These are phyloP conservation scores for Naganishia onofrii DNA, from an alignment of 768 basidiomycete species.

Conservation along the genomic window DNA sequence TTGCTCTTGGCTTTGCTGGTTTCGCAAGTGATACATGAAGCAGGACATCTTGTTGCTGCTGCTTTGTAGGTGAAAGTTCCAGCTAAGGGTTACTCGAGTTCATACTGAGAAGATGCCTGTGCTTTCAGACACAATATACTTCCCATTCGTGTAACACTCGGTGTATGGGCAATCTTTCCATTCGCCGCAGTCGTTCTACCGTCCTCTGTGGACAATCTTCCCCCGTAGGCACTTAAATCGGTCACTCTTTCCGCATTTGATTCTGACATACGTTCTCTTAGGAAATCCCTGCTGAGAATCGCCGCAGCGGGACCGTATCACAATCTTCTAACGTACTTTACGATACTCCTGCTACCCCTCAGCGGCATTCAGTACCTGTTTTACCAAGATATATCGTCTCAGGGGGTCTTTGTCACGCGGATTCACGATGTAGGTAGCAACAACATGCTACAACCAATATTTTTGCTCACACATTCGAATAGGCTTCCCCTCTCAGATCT, in stretches of 20 bases:
- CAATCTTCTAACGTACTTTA: constrained; percentile 26
- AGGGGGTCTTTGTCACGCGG: constrained; percentile 11
- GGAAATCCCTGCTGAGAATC: constrained; percentile 22
- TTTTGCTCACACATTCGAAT: too few species aligned
- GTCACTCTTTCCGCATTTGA: background rate
- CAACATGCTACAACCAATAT: too few species aligned
- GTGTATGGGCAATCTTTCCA: background rate
- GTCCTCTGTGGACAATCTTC: background rate
- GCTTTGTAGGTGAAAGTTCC: constrained; percentile 16
- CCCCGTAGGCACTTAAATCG: background rate
- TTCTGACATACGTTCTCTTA: background rate
- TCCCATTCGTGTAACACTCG: background rate
- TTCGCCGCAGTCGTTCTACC: constrained; percentile 12
- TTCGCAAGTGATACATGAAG: constrained; percentile 29
- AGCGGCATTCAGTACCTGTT: constrained; percentile 2
- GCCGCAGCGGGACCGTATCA: constrained; percentile 28
- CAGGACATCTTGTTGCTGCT: constrained; percentile 26
- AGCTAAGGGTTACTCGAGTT: background rate
- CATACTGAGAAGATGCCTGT: background rate
- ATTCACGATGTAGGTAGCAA: constrained; percentile 8
- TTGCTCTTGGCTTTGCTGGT: constrained; percentile 23
- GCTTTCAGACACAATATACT: constrained; percentile 4
- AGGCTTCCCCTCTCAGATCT: constrained; percentile 19
- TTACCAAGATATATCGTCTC: constrained; percentile 25
- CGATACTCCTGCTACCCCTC: constrained; percentile 1